A percentile compares a stretch with the other conserved stretches of the same genome.
Evolutionary conservation across 2,329 filamentous ascomycete species (phyloP).

Genomic region (Ceratocystiopsis brevicomis): DNA sequence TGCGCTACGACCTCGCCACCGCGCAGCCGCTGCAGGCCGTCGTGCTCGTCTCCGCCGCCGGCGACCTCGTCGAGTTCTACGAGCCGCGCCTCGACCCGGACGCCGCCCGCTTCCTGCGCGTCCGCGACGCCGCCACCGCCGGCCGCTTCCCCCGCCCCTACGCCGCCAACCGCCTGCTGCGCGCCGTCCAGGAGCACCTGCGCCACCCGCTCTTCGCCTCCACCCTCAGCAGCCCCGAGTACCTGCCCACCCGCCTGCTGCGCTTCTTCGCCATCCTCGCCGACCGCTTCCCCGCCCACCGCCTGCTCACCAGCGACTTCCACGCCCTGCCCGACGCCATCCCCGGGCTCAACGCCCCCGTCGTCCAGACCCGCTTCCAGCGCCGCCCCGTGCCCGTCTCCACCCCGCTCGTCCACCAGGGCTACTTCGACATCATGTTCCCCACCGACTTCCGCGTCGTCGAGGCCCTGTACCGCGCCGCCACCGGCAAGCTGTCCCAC

Average conservation of each 20-base stretch:
- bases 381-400: constrained; percentile 73
- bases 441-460: constrained; percentile 85
- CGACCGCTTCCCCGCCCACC: constrained; percentile 74
- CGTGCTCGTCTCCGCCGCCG: constrained; percentile 65
- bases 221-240: constrained; percentile 70
- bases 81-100: constrained; percentile 61
- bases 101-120: constrained; percentile 61
- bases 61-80: constrained; percentile 95
- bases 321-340: constrained; percentile 68
- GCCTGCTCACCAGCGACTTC: constrained; percentile 81
- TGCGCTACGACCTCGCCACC: constrained; percentile 73
- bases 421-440: constrained; percentile 97
- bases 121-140: constrained; percentile 66
- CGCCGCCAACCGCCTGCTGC: constrained; percentile 31
- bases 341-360: constrained; percentile 72
- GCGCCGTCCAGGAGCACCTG: constrained; percentile 41
- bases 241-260: constrained; percentile 86
- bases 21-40: constrained; percentile 72
- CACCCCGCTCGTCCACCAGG: constrained; percentile 89
- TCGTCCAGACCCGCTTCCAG: constrained; percentile 88
- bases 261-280: constrained; percentile 89
- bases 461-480: constrained; percentile 78
- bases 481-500: constrained; percentile 79
- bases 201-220: constrained; percentile 27
- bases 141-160: constrained; percentile 27